These are phyloP conservation scores for Clavispora asparagi DNA, from an alignment of 805 yeast species.

Conservation along the genomic window DNA sequence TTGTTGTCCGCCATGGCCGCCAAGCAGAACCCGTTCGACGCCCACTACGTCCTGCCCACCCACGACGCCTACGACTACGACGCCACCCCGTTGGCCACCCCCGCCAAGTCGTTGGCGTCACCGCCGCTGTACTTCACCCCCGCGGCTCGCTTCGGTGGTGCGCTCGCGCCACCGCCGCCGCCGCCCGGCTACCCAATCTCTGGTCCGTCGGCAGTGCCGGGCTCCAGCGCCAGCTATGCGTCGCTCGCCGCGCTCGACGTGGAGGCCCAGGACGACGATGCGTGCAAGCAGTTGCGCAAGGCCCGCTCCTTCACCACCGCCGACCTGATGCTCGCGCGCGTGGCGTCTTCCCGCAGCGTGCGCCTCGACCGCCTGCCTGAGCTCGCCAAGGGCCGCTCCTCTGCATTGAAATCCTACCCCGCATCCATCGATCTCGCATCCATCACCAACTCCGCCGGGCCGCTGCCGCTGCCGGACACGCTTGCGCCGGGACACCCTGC, in stretches of 20 bases:
- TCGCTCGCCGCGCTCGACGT: slow-evolving; percentile 28
- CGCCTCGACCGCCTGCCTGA: slow-evolving; percentile 14
- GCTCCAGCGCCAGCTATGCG: too few species aligned
- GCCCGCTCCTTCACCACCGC: slow-evolving; percentile 25
- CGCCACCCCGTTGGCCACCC: slow-evolving; percentile 14
- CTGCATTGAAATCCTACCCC: slow-evolving; percentile 36
- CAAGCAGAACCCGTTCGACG: slow-evolving; percentile 11
- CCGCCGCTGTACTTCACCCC: slow-evolving; percentile 14
- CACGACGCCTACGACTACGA: slow-evolving; percentile 9
- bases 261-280: slow-evolving; percentile 40
- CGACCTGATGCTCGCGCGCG: not conserved
- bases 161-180: not conserved
- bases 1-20: slow-evolving; percentile 14
- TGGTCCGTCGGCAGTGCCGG: too few species aligned
- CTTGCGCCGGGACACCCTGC: not conserved
- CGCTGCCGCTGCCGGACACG: slow-evolving; percentile 2
- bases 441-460: slow-evolving; percentile 33
- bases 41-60: slow-evolving; percentile 8
- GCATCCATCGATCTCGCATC: slow-evolving; percentile 52
- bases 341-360: not conserved
- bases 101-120: slow-evolving; percentile 4
- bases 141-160: slow-evolving; percentile 13
- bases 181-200: too few species aligned
- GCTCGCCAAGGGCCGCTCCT: slow-evolving; percentile 7
- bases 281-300: slow-evolving; percentile 34